phyloP scores from a whole-genome alignment of 176 grass and related monocot species.

The Puccinellia tenuiflora region DNA sequence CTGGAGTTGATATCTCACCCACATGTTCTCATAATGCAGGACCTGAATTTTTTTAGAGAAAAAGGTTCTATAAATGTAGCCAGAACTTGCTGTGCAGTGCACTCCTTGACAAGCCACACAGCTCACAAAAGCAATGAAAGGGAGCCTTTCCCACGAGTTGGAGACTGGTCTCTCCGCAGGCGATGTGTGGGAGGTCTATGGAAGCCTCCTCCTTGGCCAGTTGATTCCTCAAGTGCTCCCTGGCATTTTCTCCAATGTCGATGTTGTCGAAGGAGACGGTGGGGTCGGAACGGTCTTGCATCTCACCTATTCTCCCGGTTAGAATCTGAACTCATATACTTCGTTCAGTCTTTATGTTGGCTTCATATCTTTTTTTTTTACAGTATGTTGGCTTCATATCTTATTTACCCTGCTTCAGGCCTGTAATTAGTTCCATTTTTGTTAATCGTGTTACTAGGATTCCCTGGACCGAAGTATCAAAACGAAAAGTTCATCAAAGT shows the following conservation, averaged over 20 bases:
- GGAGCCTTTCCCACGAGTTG: neutral
- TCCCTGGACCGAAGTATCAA: neutral
- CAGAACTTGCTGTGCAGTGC: neutral
- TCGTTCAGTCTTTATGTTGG: neutral
- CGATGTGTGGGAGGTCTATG: slow-evolving; percentile 17
- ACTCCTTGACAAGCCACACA: neutral
- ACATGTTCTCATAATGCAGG: neutral
- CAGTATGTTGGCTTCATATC: neutral
- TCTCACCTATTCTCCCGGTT: slow-evolving; percentile 14
- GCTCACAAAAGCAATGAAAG: neutral
- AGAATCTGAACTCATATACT: neutral
- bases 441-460: neutral
- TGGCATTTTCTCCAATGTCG: slow-evolving; percentile 3
- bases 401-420: neutral
- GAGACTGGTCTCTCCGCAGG: slow-evolving; percentile 1
- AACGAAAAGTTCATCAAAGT: slow-evolving; percentile 20
- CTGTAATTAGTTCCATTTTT: neutral
- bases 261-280: slow-evolving; percentile 26
- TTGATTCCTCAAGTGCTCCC: slow-evolving; percentile 19
- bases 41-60: neutral
- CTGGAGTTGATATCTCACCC: neutral
- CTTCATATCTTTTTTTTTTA: neutral
- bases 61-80: neutral
- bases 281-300: neutral
- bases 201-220: neutral